These are phyloP conservation scores for Psilocybe subaeruginosa DNA, from an alignment of 768 basidiomycete genomes.

Conservation along the genomic window DNA sequence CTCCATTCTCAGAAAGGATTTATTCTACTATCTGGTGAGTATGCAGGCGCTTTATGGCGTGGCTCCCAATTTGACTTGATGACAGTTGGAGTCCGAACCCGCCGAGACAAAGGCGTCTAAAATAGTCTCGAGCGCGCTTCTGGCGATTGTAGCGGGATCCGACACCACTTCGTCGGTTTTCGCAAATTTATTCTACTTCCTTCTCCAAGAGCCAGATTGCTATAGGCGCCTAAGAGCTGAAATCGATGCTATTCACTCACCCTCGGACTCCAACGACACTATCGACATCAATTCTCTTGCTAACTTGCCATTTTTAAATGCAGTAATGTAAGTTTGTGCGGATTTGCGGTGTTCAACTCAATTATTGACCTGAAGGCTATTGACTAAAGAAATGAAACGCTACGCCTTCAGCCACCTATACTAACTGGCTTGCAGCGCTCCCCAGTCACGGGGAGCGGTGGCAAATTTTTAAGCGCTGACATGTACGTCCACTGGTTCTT, in stretches of 20 bases:
- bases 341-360: background rate
- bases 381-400: constrained; percentile 39
- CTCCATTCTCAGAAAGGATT: constrained; percentile 23
- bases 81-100: constrained; percentile 16
- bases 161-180: constrained; percentile 33
- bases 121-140: constrained; percentile 22
- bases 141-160: constrained; percentile 35
- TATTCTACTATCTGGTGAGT: constrained; percentile 31
- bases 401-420: constrained; percentile 40
- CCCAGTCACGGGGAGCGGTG: constrained; percentile 31
- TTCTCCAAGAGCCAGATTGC: constrained; percentile 26
- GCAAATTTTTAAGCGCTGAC: constrained; percentile 30
- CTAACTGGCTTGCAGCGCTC: constrained; percentile 37
- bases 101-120: background rate
- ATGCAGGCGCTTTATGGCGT: background rate
- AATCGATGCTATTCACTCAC: constrained; percentile 24
- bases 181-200: constrained; percentile 28
- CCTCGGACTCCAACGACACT: constrained; percentile 13
- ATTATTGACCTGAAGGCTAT: constrained; percentile 27
- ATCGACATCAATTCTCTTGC: constrained; percentile 22
- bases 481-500: constrained; percentile 23
- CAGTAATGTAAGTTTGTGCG: constrained; percentile 33
- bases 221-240: constrained; percentile 28
- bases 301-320: constrained; percentile 32
- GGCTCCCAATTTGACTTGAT: background rate